Base-by-base conservation (phyloP, 1,284 basidiomycete genomes). In the Cutaneotrichosporon mucoides region DNA sequence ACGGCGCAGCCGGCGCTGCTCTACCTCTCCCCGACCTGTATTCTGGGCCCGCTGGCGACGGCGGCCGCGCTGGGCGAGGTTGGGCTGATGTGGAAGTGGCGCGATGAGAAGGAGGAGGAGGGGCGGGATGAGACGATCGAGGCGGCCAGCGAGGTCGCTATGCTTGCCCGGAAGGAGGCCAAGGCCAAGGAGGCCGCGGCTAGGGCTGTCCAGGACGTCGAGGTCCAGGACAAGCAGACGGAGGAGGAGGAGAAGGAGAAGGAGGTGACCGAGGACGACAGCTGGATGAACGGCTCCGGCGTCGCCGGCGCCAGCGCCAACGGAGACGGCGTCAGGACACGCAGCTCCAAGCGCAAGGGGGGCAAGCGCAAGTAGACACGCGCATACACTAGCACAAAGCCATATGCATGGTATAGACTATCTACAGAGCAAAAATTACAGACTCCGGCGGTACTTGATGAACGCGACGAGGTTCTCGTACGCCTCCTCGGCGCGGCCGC, bases 1-100 rank as follows among this genome's bases (percentile, higher is more conserved):
- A 84, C 82, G 12, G 92, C 91, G 0, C 95, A 99, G 70, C 95
- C 95, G 3, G 95, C 95, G 2, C 79, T 99, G 60, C 81, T 99
- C 41, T 99, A 98, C 76, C 83, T 99, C 65, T 77, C 73, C 42
- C 83, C 83, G 0, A 81, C 81, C 5, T 84, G 82, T 86, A 76
- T 77, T 11, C 55, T 76, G 13, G 76, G 79, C 35, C 76, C 81
- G 5, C 58, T 72, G 5, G 54, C 79, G 10, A 65, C 76, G 3
- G 77, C 78, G 37, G 53, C 72, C 4, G 49, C 64, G 1, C 66
- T 75, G 11, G 78, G 79, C 16, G 80, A 82, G 59, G 55, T 77
- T 38, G 61, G 66, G 4, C 52, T 67, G 1, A 52, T 75, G 4
- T 76, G 73, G 70, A 41, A 37, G n/a, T 79, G 71, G 70, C 60